Evolutionary conservation across 139 green algal genomes (phyloP).

Genomic region (Chlamydomonas urium): DNA sequence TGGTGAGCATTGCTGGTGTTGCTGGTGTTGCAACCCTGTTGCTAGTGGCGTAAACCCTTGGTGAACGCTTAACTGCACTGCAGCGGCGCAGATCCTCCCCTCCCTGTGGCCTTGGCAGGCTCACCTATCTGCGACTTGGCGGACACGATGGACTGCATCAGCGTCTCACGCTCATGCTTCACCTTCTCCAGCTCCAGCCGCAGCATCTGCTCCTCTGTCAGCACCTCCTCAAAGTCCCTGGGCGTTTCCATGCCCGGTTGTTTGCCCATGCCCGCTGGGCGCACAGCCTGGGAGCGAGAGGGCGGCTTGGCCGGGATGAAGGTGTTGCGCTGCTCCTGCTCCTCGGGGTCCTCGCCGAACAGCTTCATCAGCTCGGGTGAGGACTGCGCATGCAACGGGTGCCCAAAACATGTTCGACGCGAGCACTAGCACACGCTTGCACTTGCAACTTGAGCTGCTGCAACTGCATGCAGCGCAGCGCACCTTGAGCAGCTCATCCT

Average conservation of each 20-base stretch:
- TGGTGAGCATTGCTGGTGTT: too few relatives aligned
- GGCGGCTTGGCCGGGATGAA: constrained; percentile 36
- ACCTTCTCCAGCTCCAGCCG: constrained; percentile 70
- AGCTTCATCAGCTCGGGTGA: constrained; percentile 52
- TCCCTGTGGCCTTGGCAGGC: not conserved
- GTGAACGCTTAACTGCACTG: too few relatives aligned
- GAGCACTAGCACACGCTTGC: not conserved
- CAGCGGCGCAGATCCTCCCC: too few relatives aligned
- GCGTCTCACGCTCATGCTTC: constrained; percentile 67
- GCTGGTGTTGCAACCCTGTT: too few relatives aligned
- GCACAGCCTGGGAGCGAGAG: constrained; percentile 11
- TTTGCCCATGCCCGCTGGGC: constrained; percentile 15
- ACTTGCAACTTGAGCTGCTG: not conserved
- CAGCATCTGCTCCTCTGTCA: constrained; percentile 72
- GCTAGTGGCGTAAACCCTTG: too few relatives aligned
- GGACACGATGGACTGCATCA: constrained; percentile 69
- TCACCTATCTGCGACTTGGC: constrained; percentile 50
- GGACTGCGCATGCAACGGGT: not conserved
- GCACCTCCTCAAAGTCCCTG: constrained; percentile 52
- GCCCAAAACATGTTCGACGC: not conserved
- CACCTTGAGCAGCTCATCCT: constrained; percentile 77
- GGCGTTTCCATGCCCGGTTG: constrained; percentile 42
- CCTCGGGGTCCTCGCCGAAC: constrained; percentile 49
- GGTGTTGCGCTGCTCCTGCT: constrained; percentile 22
- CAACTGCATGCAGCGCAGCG: not conserved